phyloP scores from a whole-genome alignment of 2,329 filamentous ascomycete species.

The Pseudogymnoascus sp. region DNA sequence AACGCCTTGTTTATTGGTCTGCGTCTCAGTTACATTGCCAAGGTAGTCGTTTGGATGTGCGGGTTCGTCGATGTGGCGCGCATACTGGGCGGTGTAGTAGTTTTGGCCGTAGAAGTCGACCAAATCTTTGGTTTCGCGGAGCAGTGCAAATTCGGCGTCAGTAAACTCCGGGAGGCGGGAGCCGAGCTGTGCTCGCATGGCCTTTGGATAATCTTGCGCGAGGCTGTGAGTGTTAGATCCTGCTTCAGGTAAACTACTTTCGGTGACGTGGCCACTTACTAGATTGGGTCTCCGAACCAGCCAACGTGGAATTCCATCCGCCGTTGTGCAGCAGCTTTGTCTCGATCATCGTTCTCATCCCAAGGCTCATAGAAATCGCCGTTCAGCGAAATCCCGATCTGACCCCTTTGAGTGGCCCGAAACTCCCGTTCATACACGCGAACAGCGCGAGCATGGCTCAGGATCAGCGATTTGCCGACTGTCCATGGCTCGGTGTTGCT shows the following conservation, averaged over 20 bases:
- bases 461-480: conserved; percentile 22
- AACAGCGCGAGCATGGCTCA: conserved; percentile 22
- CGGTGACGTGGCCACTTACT: conserved; percentile 21
- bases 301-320: conserved; percentile 24
- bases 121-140: conserved; percentile 15
- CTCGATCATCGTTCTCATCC: conserved; percentile 17
- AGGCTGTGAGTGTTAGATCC: conserved; percentile 8
- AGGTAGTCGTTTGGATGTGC: conserved; percentile 20
- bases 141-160: conserved; percentile 16
- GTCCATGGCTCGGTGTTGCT: conserved; percentile 22
- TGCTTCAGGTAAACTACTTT: neutral
- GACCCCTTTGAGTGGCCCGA: conserved; percentile 16
- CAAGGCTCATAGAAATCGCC: conserved; percentile 24
- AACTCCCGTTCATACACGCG: conserved; percentile 20
- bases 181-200: conserved; percentile 20
- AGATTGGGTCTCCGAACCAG: conserved; percentile 25
- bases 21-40: conserved; percentile 20
- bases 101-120: conserved; percentile 26
- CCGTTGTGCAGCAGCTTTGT: conserved; percentile 20
- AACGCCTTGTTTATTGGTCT: conserved; percentile 19
- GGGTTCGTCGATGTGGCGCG: conserved; percentile 17
- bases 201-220: conserved; percentile 19
- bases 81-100: conserved; percentile 24
- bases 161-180: conserved; percentile 20
- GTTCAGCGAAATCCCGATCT: conserved; percentile 20